Evolutionary conservation across 2,329 filamentous ascomycete genomes (phyloP), one percentile per base, ranked within the genome.

Genomic region (Biscogniauxia mediterranea): DNA sequence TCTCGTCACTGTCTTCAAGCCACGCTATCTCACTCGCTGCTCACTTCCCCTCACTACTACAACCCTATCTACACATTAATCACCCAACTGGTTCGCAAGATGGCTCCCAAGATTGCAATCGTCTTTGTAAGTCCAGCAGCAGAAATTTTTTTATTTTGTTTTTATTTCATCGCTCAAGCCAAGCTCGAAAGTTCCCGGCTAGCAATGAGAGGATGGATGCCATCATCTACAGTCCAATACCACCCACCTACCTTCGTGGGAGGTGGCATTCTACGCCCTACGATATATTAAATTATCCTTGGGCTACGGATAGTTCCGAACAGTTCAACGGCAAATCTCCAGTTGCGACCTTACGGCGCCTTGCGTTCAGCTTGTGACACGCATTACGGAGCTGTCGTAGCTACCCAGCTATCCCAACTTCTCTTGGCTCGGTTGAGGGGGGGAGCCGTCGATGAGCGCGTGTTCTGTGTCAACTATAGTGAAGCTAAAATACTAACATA

Each of bases 61-160:
- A 55, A 56, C 21, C 6, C n/a, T 21, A 38, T 19, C 7, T 21
- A 42, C n/a, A 59, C 23, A 55, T n/a, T 20, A 51, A n/a, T 49
- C 25, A 55, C 25, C 21, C 26, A 57, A 51, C 32, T 32, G 28
- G 9, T 49, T 11, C 6, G 21, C 65, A 62, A 58, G 54, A 73
- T 73, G 70, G 70, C 70, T 59, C 70, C 70, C 58, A 72, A 71
- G 69, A 71, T 72, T 59, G 70, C 70, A 53, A 71, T 72, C 57
- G 69, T 71, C 61, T 72, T 66, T 60, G 70, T 72, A 68, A 68
- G 70, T 68, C 19, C 2, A 26, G 13, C 28, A 32, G 28, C 28
- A 32, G n/a, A 8, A 19, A 19, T 51, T 26, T 32, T 52, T 46
- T 23, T 52, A 20, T 52, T 23, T 38, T 50, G 32, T 20, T 51